Evolutionary conservation across 2,329 filamentous ascomycete genomes (phyloP).

Genomic region (Fusarium sp.): DNA sequence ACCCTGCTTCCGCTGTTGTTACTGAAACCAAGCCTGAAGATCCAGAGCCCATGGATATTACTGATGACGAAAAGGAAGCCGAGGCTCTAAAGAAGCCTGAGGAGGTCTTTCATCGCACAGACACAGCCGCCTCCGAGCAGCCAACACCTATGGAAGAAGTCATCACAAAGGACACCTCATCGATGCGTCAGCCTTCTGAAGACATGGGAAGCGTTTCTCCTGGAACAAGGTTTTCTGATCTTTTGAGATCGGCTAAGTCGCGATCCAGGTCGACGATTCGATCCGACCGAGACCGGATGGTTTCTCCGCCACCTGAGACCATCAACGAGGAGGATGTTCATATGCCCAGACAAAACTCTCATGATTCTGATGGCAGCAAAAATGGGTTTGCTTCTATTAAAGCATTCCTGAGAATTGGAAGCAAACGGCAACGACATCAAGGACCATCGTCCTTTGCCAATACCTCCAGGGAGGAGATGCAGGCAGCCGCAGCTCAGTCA

Average conservation of each 20-base stretch:
- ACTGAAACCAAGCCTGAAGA: constrained; percentile 63
- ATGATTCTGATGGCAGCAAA: constrained; percentile 65
- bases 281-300: constrained; percentile 55
- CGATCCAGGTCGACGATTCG: constrained; percentile 62
- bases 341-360: constrained; percentile 65
- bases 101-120: constrained; percentile 48
- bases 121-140: constrained; percentile 42
- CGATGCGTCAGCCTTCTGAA: constrained; percentile 36
- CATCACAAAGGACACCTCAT: constrained; percentile 38
- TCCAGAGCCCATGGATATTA: constrained; percentile 42
- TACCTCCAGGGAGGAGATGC: constrained; percentile 88
- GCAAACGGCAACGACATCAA: constrained; percentile 67
- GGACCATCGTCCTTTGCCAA: constrained; percentile 87
- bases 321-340: constrained; percentile 63
- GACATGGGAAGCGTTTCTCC: constrained; percentile 42
- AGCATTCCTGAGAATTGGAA: constrained; percentile 79
- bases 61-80: constrained; percentile 32
- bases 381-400: constrained; percentile 68
- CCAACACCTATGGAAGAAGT: constrained; percentile 41
- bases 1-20: constrained; percentile 65
- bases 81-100: constrained; percentile 41
- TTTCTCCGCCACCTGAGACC: constrained; percentile 52
- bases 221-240: constrained; percentile 49
- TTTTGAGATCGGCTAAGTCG: constrained; percentile 60
- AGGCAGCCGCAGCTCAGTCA: constrained; percentile 49